phyloP scores from a whole-genome alignment of 805 yeast species.

The Ogataea trehalophila region DNA sequence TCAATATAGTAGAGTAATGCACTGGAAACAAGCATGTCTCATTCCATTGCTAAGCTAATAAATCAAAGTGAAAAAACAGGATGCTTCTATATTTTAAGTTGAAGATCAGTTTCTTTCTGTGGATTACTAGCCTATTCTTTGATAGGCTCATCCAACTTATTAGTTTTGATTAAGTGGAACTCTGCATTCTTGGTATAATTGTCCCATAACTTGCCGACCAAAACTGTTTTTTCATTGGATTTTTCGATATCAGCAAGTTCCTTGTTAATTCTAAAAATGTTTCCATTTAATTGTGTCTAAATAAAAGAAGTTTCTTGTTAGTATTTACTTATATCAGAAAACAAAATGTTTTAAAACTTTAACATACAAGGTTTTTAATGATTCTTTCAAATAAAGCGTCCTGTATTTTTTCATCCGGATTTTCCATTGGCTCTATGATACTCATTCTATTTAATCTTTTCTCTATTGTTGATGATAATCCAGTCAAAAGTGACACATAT shows the following conservation, averaged over 20 bases:
- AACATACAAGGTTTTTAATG: constrained; percentile 67
- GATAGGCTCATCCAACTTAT: constrained; percentile 41
- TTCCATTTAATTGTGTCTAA: constrained; percentile 67
- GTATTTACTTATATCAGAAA: not conserved
- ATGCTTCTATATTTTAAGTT: not conserved
- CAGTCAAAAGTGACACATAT: no score
- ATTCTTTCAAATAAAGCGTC: constrained; percentile 70
- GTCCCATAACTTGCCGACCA: constrained; percentile 75
- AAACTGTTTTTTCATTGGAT: constrained; percentile 63
- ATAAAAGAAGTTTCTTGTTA: constrained; percentile 2
- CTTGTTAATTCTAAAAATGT: constrained; percentile 59
- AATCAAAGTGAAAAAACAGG: not conserved
- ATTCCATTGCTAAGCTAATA: not conserved
- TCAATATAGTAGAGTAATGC: no score
- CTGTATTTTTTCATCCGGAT: constrained; percentile 82
- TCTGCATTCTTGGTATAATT: constrained; percentile 67
- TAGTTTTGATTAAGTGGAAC: constrained; percentile 64
- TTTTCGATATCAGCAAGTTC: constrained; percentile 57
- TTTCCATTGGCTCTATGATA: constrained; percentile 50
- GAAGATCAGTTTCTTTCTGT: not conserved
- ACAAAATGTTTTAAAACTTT: not conserved
- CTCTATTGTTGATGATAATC: no score
- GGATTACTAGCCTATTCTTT: constrained; percentile 3
- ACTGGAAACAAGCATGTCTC: no score
- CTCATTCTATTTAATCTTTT: not conserved